phyloP scores from a whole-genome alignment of 257 asterid species.

The Penstemon newberryi region DNA sequence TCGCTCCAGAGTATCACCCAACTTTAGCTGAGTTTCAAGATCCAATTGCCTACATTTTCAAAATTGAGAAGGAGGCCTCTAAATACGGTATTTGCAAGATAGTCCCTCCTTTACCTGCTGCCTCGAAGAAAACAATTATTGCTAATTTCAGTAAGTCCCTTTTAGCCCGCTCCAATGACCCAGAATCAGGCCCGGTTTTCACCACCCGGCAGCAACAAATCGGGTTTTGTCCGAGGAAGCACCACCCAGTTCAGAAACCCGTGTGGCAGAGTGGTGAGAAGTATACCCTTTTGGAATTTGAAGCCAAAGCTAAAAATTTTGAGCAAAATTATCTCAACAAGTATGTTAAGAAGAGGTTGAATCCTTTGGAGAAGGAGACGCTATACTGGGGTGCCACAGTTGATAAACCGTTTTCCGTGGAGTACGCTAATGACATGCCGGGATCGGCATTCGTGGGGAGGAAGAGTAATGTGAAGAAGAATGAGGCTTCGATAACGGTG shows the following conservation, averaged over 20 bases:
- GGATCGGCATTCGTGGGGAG: conserved; percentile 84
- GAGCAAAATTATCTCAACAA: conserved; percentile 76
- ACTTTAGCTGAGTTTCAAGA: conserved; percentile 88
- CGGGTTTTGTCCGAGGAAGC: conserved; percentile 94
- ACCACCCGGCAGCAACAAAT: conserved; percentile 98
- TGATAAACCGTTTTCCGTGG: conserved; percentile 92
- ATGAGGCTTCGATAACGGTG: conserved; percentile 42
- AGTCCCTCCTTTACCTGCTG: conserved; percentile 81
- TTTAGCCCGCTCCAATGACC: conserved; percentile 56
- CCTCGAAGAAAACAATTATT: conserved; percentile 58
- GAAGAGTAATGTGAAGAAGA: conserved; percentile 44
- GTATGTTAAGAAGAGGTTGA: conserved; percentile 49
- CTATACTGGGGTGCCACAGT: conserved; percentile 92
- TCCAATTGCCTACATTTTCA: conserved; percentile 97
- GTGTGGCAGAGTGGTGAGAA: conserved; percentile 98
- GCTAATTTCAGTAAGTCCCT: conserved; percentile 80
- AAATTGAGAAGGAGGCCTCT: conserved; percentile 95
- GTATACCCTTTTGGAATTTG: conserved; percentile 70
- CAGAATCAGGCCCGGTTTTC: conserved; percentile 61
- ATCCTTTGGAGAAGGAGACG: conserved; percentile 71
- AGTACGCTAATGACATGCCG: conserved; percentile 98
- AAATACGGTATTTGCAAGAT: conserved; percentile 93
- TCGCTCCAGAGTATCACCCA: conserved; percentile 96
- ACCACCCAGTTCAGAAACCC: conserved; percentile 90
- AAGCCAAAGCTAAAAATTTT: conserved; percentile 74